These are phyloP conservation scores for Podospora appendiculata DNA, from an alignment of 495 filamentous ascomycete species.

Conservation along the genomic window DNA sequence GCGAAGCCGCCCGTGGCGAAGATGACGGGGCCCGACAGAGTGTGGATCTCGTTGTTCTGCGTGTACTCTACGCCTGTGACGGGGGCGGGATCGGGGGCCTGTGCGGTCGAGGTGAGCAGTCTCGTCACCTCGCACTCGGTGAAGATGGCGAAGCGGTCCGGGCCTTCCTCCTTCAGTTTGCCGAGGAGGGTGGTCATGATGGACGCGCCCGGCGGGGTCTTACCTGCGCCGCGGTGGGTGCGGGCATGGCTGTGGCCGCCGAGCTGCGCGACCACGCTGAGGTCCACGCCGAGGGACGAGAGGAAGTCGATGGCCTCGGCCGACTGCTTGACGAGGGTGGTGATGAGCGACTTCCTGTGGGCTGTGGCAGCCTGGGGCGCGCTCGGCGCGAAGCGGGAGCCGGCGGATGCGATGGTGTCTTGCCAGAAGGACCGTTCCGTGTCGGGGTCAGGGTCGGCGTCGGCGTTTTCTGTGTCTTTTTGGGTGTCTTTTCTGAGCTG, in stretches of 20 bases:
- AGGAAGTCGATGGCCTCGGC: conserved; percentile 44
- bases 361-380: conserved; percentile 1
- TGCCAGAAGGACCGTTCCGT: conserved; percentile 28
- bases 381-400: conserved; percentile 14
- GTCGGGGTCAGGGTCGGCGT: conserved; percentile 18
- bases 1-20: conserved; percentile 53
- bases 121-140: conserved; percentile 38
- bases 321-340: conserved; percentile 30
- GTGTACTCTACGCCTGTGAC: conserved; percentile 31
- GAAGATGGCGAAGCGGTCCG: conserved; percentile 36
- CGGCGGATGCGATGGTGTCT: conserved; percentile 48
- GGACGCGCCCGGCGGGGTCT: conserved; percentile 43
- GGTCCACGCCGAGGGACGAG: conserved; percentile 43
- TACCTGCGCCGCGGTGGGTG: conserved; percentile 47
- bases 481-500: conserved; percentile 14
- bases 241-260: conserved; percentile 45
- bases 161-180: conserved; percentile 29
- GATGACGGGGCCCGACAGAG: conserved; percentile 44
- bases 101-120: conserved; percentile 20
- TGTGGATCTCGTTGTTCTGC: neutral
- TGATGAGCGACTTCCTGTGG: conserved; percentile 34
- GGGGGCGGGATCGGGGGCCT: neutral
- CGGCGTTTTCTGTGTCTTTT: conserved; percentile 8
- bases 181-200: conserved; percentile 45
- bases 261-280: conserved; percentile 45